Base-by-base conservation (phyloP, 2,329 filamentous ascomycete genomes). In the Aspergillus neotritici region DNA sequence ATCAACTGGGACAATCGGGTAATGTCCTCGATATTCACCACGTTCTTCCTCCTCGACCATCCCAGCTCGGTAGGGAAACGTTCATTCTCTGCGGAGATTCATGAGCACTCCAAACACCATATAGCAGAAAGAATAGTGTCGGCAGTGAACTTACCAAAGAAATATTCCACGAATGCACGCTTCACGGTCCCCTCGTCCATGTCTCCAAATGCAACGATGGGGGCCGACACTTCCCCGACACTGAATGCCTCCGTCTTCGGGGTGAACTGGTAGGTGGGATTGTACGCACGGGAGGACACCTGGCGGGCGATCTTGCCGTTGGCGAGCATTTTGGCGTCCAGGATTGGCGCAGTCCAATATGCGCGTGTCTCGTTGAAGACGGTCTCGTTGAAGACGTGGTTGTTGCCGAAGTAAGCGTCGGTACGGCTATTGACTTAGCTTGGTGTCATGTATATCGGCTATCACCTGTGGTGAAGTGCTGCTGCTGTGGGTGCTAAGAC, bases 381-480 rank as follows among this genome's bases (percentile, higher is more conserved):
- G 2, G 66, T 70, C 40, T 71, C 61, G 58, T 79, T 77, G 64
- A 80, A 79, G 43, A 70, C 43, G 50, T 74, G 67, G 50, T 73
- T 73, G 56, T 73, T 71, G 15, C 75, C 76, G 41, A 76, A 67
- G 63, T 61, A 72, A 7, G 67, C 71, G 44, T 79, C 76, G 2
- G 63, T 53, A 17, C 75, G 74, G 32, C 70, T 74, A 12, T 13
- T 7, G 2, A n/a, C 7, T 7, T 11, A 44, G 17, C 31, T 15
- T 31, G 30, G 9, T 25, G 21, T 14, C 11, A 28, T 38, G 15
- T 3, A 4, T 17, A 16, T 4, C 31, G 15, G 5, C 10, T 5
- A 13, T 10, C 11, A 21, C n/a, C n/a, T n/a, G n/a, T n/a, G n/a
- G n/a, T n/a, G n/a, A n/a, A n/a, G n/a, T n/a, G n/a, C n/a, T n/a